Conservation (phyloP, 371 early-diverging fungal species). For the Mucor velutinosus region DNA sequence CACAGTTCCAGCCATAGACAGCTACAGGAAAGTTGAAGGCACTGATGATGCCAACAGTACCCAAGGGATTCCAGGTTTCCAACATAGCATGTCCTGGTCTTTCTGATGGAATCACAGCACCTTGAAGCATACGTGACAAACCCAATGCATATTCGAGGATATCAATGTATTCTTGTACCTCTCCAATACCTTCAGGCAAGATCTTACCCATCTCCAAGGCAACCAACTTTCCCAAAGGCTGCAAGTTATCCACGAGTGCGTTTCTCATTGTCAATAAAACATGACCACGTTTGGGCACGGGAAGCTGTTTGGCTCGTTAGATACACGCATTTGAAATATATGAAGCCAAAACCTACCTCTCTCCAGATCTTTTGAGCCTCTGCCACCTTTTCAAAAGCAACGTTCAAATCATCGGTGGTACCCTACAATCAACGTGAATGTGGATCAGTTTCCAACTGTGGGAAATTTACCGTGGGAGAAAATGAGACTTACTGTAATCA, state of each 20-base stretch:
- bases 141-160: constrained; percentile 94
- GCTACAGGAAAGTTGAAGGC: constrained; percentile 90
- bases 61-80: constrained; percentile 96
- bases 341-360: constrained; percentile 37
- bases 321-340: neutral
- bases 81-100: constrained; percentile 95
- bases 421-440: constrained; percentile 27
- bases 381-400: constrained; percentile 60
- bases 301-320: constrained; percentile 49
- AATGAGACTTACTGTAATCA: constrained; percentile 63
- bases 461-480: constrained; percentile 16
- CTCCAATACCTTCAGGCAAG: constrained; percentile 91
- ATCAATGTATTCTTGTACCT: constrained; percentile 98
- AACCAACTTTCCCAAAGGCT: constrained; percentile 85
- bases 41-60: constrained; percentile 92
- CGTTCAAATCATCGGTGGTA: constrained; percentile 41
- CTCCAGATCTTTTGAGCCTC: constrained; percentile 74
- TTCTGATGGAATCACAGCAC: constrained; percentile 90
- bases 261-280: constrained; percentile 93
- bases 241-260: constrained; percentile 73
- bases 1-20: constrained; percentile 92
- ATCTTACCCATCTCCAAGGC: constrained; percentile 97
- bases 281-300: constrained; percentile 93
- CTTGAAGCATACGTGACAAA: constrained; percentile 84
- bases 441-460: neutral